Evolutionary conservation across 2,329 filamentous ascomycete species (phyloP), one percentile per base, ranked within the genome.

Genomic region (Cladosporium austrohemisphaericum): DNA sequence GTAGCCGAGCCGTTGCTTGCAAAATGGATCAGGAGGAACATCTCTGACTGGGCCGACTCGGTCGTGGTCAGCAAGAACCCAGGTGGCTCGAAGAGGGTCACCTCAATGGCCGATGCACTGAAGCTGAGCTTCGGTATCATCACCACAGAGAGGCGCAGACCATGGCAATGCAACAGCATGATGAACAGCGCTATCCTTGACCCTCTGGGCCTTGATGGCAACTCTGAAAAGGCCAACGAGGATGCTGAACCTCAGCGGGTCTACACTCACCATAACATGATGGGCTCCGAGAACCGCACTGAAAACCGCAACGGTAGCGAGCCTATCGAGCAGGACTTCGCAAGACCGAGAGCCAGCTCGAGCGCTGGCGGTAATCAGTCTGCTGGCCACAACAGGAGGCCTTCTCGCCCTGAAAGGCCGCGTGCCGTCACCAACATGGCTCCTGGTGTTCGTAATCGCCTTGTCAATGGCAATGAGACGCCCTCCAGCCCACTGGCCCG

Each of bases 61-160:
- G 93, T 98, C 5, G 91, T 96, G 13, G 93, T 98, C 18, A 97
- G 92, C 65, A 98, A 98, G 75, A 98, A 98, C 65, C 88, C 93
- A 1, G 93, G 93, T 49, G 93, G 93, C 51, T 97, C 93, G 41
- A 98, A 98, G 75, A 82, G 93, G 57, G 93, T 97, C 31, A 98
- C 93, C 11, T 96, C 92, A 22, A 76, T 98, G 48, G 93, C 93
- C 53, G 93, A 98, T 72, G 90, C 90, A 2, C 72, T 98, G 60
- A 97, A 97, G 76, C 80, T 98, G 60, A 97, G 94, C 74, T 98
- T 98, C 60, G 93, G 93, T 58, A 90, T 98, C 65, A 90, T 98
- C 49, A 94, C 88, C 2, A 94, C 89, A 5, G 89, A 94, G 60
- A 78, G 82, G 59, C 73, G 74, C 38, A 75, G 75, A 28, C 73